phyloP scores from a whole-genome alignment of 1,139 yeast genomes.

The Candida tunisiensis region DNA sequence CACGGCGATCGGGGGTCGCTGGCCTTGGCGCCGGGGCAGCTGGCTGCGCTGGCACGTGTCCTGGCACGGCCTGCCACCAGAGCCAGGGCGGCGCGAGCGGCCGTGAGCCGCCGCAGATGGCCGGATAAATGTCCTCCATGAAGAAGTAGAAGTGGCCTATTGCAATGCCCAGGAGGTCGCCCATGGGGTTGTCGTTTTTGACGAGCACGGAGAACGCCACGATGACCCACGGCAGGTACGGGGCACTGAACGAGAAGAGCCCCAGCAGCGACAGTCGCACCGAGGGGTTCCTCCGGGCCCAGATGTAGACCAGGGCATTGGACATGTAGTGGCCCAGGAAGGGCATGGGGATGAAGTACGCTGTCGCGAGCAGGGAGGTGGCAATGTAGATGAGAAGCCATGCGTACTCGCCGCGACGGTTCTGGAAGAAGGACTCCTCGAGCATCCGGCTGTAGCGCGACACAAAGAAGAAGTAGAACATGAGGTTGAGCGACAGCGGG shows the following conservation, averaged over 20 bases:
- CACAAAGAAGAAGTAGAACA: slow-evolving; percentile 21
- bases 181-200: slow-evolving; percentile 7
- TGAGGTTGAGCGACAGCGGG: slow-evolving; percentile 19
- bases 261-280: slow-evolving; percentile 23
- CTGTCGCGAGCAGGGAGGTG: slow-evolving; percentile 16
- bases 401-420: slow-evolving; percentile 21
- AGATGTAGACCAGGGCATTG: slow-evolving; percentile 25
- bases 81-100: slow-evolving; percentile 19
- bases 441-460: slow-evolving; percentile 24
- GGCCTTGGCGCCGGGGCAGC: too few relatives aligned
- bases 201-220: slow-evolving; percentile 13
- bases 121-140: slow-evolving; percentile 27
- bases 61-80: background rate
- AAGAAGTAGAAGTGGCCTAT: slow-evolving; percentile 29
- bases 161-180: slow-evolving; percentile 22
- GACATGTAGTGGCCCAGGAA: slow-evolving; percentile 23
- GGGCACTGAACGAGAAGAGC: slow-evolving; percentile 22
- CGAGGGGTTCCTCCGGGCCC: slow-evolving; percentile 29
- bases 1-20: too few relatives aligned
- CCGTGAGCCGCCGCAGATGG: slow-evolving; percentile 14
- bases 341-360: slow-evolving; percentile 17
- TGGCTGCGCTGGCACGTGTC: background rate
- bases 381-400: slow-evolving; percentile 22
- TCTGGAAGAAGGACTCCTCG: slow-evolving; percentile 21
- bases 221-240: slow-evolving; percentile 26